These are phyloP conservation scores for Talaromyces trachyspermus DNA, from an alignment of 495 filamentous ascomycete genomes.

Conservation along the genomic window DNA sequence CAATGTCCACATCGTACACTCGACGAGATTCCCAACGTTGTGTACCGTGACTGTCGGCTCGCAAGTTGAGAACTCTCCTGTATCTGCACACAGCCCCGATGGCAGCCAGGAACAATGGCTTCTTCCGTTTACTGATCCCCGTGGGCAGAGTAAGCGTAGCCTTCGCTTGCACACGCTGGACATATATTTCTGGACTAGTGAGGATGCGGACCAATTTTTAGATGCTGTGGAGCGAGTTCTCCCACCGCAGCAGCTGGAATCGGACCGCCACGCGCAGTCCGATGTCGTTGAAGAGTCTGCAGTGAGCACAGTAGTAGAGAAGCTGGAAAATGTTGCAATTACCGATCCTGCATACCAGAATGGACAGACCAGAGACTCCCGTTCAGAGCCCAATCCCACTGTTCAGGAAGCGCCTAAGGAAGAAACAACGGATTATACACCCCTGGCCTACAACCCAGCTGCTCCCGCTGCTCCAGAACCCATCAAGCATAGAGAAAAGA, in stretches of 20 bases:
- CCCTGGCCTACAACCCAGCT: conserved; percentile 86
- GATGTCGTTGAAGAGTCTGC: conserved; percentile 41
- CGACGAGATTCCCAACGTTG: conserved; percentile 68
- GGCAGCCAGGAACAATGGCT: conserved; percentile 61
- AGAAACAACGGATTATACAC: conserved; percentile 40
- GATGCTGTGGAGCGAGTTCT: conserved; percentile 55
- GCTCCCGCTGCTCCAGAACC: conserved; percentile 80
- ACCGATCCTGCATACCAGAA: conserved; percentile 53
- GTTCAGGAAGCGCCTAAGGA: conserved; percentile 26
- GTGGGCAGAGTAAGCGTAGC: conserved; percentile 61
- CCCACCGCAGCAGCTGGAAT: conserved; percentile 48
- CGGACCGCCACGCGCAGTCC: conserved; percentile 42
- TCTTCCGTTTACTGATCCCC: conserved; percentile 61
- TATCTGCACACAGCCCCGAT: conserved; percentile 23
- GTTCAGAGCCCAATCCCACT: conserved; percentile 32
- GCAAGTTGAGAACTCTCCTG: conserved; percentile 23
- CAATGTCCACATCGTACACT: conserved; percentile 57
- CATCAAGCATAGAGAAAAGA: conserved; percentile 80
- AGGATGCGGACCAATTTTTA: conserved; percentile 68
- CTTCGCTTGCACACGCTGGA: conserved; percentile 77
- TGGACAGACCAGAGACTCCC: conserved; percentile 43
- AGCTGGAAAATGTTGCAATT: conserved; percentile 75
- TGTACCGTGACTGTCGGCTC: conserved; percentile 69
- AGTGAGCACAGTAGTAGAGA: conserved; percentile 74
- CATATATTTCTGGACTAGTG: conserved; percentile 80